These are phyloP conservation scores for Tricholoma saponaceum DNA, from an alignment of 768 basidiomycete species.

Conservation along the genomic window DNA sequence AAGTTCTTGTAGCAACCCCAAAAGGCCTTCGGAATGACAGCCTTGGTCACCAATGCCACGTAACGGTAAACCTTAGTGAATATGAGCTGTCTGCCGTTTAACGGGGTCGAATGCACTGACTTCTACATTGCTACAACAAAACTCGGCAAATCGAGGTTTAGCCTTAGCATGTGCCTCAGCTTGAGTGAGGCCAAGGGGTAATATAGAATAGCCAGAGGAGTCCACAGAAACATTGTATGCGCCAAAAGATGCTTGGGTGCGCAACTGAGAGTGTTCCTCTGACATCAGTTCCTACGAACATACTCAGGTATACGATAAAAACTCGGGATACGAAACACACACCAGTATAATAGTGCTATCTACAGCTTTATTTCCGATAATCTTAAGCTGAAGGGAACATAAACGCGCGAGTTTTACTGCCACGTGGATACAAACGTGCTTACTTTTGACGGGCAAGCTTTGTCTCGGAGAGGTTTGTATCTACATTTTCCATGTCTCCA, in stretches of 20 bases:
- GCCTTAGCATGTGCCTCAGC: constrained; percentile 37
- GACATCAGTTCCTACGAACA: constrained; percentile 67
- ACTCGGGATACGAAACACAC: constrained; percentile 6
- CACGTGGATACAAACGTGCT: constrained; percentile 2
- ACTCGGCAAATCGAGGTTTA: constrained; percentile 81
- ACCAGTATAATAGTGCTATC: constrained; percentile 68
- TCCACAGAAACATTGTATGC: constrained; percentile 46
- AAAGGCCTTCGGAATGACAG: constrained; percentile 68
- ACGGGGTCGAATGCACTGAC: constrained; percentile 30
- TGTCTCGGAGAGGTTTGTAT: constrained; percentile 60
- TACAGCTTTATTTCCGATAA: constrained; percentile 35
- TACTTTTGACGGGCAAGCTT: constrained; percentile 81
- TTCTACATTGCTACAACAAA: constrained; percentile 61
- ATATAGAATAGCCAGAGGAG: constrained; percentile 44
- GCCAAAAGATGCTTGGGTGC: constrained; percentile 44
- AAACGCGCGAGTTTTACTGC: neutral
- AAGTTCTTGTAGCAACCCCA: constrained; percentile 78
- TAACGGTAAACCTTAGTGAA: constrained; percentile 63
- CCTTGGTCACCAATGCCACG: constrained; percentile 54
- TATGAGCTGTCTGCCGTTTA: neutral
- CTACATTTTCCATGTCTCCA: constrained; percentile 66
- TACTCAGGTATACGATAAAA: neutral
- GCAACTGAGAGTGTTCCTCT: constrained; percentile 53
- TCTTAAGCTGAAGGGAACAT: constrained; percentile 33
- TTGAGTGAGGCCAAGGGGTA: constrained; percentile 43